These are phyloP conservation scores for Parasitella parasitica DNA, from an alignment of 371 early-diverging fungal genomes.

Conservation along the genomic window DNA sequence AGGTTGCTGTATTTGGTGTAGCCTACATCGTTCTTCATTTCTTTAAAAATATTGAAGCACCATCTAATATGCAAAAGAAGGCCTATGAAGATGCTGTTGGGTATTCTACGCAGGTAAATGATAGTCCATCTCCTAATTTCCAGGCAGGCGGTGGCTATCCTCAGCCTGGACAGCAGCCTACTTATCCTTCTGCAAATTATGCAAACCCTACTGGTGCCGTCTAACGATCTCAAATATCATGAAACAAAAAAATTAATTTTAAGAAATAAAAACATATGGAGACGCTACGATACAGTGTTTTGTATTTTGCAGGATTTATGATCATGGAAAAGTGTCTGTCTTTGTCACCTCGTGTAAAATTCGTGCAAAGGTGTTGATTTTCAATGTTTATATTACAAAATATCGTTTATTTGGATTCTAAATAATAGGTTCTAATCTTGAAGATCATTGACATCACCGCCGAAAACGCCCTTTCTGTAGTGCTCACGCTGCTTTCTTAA, in stretches of 20 bases:
- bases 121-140: neutral
- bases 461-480: slow-evolving; percentile 72
- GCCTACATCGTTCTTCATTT: slow-evolving; percentile 24
- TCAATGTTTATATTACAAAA: neutral
- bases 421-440: slow-evolving; percentile 10
- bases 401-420: slow-evolving; percentile 1
- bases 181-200: slow-evolving; percentile 19
- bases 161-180: slow-evolving; percentile 8
- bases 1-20: slow-evolving; percentile 20
- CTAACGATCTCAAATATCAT: too few relatives aligned
- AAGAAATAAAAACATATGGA: neutral
- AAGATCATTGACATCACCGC: slow-evolving; percentile 38
- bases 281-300: too few relatives aligned
- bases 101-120: neutral
- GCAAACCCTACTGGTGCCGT: slow-evolving; percentile 5
- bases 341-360: too few relatives aligned
- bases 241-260: neutral
- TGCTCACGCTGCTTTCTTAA: slow-evolving; percentile 85
- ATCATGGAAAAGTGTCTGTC: too few relatives aligned
- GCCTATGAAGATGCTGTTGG: slow-evolving; percentile 27
- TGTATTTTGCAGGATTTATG: too few relatives aligned
- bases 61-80: slow-evolving; percentile 25
- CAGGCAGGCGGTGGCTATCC: neutral
- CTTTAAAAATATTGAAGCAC: slow-evolving; percentile 17
- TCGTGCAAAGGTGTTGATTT: neutral